Evolutionary conservation across 2,329 filamentous ascomycete species (phyloP).

Genomic region (Colletotrichum limetticola): DNA sequence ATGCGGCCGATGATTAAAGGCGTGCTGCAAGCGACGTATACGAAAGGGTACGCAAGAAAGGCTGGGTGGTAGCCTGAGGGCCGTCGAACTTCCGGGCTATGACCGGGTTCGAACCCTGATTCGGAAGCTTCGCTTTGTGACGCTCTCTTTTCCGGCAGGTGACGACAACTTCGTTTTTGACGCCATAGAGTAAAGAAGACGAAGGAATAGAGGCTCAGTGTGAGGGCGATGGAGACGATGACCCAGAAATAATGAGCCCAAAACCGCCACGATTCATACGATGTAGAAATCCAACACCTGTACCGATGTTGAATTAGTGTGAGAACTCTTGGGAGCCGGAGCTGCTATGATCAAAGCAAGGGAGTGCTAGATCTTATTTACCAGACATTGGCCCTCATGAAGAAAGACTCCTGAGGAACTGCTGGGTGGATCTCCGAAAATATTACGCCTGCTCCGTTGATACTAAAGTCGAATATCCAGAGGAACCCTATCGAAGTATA

Average conservation of each 20-base stretch:
- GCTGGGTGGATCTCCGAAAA: neutral
- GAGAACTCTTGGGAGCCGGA: neutral
- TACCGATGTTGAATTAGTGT: neutral
- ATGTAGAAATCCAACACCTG: slow-evolving; percentile 70
- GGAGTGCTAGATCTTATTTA: neutral
- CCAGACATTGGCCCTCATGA: slow-evolving; percentile 33
- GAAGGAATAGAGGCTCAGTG: slow-evolving; percentile 49
- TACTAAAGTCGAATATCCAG: slow-evolving; percentile 56
- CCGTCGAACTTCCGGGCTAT: neutral
- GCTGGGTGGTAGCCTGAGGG: slow-evolving; percentile 39
- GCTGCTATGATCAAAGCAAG: neutral
- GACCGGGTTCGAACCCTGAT: neutral
- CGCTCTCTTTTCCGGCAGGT: slow-evolving; percentile 5
- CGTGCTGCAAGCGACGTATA: slow-evolving; percentile 71
- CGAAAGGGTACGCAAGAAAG: slow-evolving; percentile 70
- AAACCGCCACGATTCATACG: slow-evolving; percentile 63
- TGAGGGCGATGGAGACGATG: slow-evolving; percentile 53
- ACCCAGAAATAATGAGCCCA: slow-evolving; percentile 74
- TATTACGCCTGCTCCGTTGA: slow-evolving; percentile 19
- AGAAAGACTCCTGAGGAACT: slow-evolving; percentile 22
- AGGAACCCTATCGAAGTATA: slow-evolving; percentile 52
- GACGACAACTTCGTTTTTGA: slow-evolving; percentile 27
- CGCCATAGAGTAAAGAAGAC: slow-evolving; percentile 51
- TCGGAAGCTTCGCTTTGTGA: slow-evolving; percentile 22
- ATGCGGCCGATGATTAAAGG: slow-evolving; percentile 70